Evolutionary conservation across 768 basidiomycete species (phyloP).

Genomic region (Favolaschia claudopus): DNA sequence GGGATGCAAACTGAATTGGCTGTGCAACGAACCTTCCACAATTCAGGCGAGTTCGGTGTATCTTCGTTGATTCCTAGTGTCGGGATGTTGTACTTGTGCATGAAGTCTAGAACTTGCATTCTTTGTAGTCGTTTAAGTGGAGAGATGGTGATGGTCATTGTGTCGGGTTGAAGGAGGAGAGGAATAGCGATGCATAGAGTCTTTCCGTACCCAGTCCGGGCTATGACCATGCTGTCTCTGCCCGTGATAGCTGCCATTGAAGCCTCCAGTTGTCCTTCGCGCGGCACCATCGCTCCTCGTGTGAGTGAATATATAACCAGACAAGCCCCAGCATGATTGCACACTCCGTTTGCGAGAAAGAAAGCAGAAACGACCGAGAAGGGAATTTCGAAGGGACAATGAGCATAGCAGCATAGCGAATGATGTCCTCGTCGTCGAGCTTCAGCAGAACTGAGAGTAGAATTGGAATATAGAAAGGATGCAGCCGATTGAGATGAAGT

Average conservation of each 20-base stretch:
- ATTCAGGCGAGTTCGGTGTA: too few species aligned
- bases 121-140: neutral
- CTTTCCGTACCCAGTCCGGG: neutral
- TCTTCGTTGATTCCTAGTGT: too few species aligned
- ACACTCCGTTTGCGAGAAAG: neutral
- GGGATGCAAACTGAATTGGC: too few species aligned
- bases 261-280: neutral
- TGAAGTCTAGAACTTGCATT: too few species aligned
- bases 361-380: neutral
- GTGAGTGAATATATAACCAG: neutral
- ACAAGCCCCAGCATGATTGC: neutral
- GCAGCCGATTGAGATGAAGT: neutral
- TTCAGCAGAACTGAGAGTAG: neutral
- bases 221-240: neutral
- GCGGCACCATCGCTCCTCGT: neutral
- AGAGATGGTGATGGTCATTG: neutral
- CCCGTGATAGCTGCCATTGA: neutral
- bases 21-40: too few species aligned
- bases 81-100: too few species aligned
- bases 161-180: neutral
- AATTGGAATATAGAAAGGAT: neutral
- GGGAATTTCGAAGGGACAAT: neutral
- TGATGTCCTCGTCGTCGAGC: neutral
- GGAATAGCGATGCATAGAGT: conserved; percentile 1
- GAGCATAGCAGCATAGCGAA: neutral